A percentile compares a stretch with the other conserved stretches of the same genome.
Conservation (phyloP, 257 asterid genomes). For the Perilla frutescens region DNA sequence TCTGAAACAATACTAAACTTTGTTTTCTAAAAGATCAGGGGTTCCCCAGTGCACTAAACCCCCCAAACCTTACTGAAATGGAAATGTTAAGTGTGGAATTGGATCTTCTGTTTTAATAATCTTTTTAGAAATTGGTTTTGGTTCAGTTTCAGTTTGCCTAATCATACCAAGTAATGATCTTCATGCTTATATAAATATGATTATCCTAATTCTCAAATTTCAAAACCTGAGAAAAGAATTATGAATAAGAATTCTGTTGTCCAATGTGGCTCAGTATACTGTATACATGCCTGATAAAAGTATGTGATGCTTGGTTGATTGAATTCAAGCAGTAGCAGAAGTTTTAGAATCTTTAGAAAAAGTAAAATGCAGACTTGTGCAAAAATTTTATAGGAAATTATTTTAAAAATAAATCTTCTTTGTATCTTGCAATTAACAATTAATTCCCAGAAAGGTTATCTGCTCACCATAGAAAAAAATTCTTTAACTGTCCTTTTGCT, state of each 20-base stretch:
- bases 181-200: too few relatives aligned
- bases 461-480: neutral
- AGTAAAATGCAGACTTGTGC: slow-evolving; percentile 10
- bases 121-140: too few relatives aligned
- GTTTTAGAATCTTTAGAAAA: slow-evolving; percentile 12
- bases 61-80: too few relatives aligned
- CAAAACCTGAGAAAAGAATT: neutral
- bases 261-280: neutral
- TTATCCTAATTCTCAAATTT: too few relatives aligned
- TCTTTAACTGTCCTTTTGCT: slow-evolving; percentile 3
- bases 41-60: too few relatives aligned
- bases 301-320: neutral
- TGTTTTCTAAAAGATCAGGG: too few relatives aligned
- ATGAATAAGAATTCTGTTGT: neutral
- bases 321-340: neutral
- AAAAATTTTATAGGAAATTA: neutral
- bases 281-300: neutral
- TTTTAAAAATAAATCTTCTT: neutral
- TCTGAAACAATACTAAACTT: too few relatives aligned
- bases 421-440: slow-evolving; percentile 15
- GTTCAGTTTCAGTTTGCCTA: too few relatives aligned
- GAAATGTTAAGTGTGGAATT: too few relatives aligned
- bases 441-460: slow-evolving; percentile 11
- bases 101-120: too few relatives aligned
- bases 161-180: too few relatives aligned